Conservation (phyloP, 768 basidiomycete species). For the Amanita rubescens region DNA sequence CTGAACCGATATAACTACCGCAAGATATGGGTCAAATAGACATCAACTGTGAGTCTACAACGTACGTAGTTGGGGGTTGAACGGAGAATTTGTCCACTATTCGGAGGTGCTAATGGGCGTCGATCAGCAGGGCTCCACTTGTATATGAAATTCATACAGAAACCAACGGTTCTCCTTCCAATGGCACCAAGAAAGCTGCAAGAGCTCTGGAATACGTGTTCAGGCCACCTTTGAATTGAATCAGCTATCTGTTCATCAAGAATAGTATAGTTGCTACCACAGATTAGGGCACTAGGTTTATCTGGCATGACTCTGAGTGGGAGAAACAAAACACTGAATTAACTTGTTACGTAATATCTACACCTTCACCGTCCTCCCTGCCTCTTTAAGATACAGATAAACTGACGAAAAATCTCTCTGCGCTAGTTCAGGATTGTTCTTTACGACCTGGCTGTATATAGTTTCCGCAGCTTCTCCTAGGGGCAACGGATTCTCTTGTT, state of each 20-base stretch:
- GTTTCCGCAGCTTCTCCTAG: constrained; percentile 57
- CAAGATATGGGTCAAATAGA: not conserved
- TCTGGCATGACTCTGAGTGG: constrained; percentile 24
- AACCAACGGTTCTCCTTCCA: constrained; percentile 61
- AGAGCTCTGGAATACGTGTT: constrained; percentile 75
- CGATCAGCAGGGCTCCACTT: constrained; percentile 3
- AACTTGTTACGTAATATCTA: constrained; percentile 3
- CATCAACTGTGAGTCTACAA: constrained; percentile 23
- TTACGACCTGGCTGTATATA: constrained; percentile 53
- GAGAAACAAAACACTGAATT: not conserved
- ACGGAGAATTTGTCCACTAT: constrained; percentile 75
- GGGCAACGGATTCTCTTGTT: constrained; percentile 46
- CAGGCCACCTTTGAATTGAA: constrained; percentile 52
- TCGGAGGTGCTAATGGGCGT: constrained; percentile 45
- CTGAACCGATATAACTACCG: constrained; percentile 66
- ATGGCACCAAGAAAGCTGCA: constrained; percentile 58
- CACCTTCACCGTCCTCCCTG: not conserved
- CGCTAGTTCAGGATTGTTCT: constrained; percentile 49
- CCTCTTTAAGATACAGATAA: constrained; percentile 47
- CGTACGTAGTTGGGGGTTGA: constrained; percentile 65
- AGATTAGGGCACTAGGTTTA: constrained; percentile 63
- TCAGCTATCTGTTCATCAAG: constrained; percentile 5
- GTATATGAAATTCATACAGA: constrained; percentile 40
- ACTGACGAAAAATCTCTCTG: constrained; percentile 78
- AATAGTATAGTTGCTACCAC: constrained; percentile 39